Evolutionary conservation across 257 asterid species (phyloP).

Genomic region (Primulina huaijiensis): DNA sequence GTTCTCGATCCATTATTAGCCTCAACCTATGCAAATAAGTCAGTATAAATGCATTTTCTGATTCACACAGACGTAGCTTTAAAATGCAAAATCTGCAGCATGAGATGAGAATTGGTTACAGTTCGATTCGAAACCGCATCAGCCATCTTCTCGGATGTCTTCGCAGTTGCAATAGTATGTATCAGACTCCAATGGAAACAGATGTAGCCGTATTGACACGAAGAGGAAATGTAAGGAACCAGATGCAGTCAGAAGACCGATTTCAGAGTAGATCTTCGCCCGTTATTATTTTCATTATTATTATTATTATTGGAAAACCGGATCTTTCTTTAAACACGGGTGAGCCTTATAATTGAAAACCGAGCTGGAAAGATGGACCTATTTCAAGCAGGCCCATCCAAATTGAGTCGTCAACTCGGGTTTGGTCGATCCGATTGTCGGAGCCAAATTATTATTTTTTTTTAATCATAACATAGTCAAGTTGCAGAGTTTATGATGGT

Average conservation of each 20-base stretch:
- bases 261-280: background rate
- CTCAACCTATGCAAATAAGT: constrained; percentile 31
- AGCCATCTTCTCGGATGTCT: constrained; percentile 23
- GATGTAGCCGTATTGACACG: too few relatives aligned
- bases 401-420: too few relatives aligned
- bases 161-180: background rate
- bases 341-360: too few relatives aligned
- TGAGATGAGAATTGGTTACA: constrained; percentile 13
- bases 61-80: background rate
- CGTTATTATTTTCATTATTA: too few relatives aligned
- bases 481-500: too few relatives aligned
- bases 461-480: too few relatives aligned
- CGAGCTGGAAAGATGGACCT: too few relatives aligned
- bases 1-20: constrained; percentile 32
- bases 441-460: too few relatives aligned
- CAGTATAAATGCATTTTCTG: background rate
- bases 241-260: background rate
- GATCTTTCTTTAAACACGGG: too few relatives aligned
- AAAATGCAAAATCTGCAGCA: background rate
- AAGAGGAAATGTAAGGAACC: background rate
- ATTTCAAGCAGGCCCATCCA: too few relatives aligned
- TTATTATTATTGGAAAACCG: too few relatives aligned
- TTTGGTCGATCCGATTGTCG: too few relatives aligned
- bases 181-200: background rate
- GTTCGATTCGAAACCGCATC: constrained; percentile 33